These are phyloP conservation scores for Blastobotrys aristatus DNA, from an alignment of 1,139 yeast genomes.

Conservation along the genomic window DNA sequence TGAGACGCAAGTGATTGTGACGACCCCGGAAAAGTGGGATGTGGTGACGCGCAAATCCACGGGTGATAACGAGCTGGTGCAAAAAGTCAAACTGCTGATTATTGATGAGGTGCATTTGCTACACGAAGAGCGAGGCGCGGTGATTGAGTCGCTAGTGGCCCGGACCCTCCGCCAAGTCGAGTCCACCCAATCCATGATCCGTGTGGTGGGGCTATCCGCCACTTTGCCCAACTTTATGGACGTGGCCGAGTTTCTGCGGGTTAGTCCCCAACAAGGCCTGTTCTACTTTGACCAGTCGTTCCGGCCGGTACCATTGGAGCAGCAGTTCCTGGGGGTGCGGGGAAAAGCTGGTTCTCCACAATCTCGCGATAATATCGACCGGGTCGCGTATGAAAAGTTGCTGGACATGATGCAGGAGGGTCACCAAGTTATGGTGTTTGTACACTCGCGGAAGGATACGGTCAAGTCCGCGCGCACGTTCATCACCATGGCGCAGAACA, in stretches of 20 bases:
- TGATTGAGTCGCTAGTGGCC: conserved; percentile 91
- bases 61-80: conserved; percentile 82
- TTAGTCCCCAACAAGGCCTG: conserved; percentile 83
- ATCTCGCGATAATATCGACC: conserved; percentile 72
- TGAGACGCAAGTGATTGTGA: conserved; percentile 85
- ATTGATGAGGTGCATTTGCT: conserved; percentile 95
- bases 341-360: conserved; percentile 76
- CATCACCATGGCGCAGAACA: conserved; percentile 61
- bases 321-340: conserved; percentile 78
- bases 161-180: conserved; percentile 94
- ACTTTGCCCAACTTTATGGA: conserved; percentile 91
- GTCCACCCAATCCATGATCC: conserved; percentile 85
- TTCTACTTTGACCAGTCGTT: conserved; percentile 91
- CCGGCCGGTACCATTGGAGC: conserved; percentile 91
- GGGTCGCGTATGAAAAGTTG: conserved; percentile 71
- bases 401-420: conserved; percentile 63
- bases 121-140: conserved; percentile 98
- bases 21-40: conserved; percentile 99
- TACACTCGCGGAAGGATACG: conserved; percentile 92
- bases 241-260: conserved; percentile 94
- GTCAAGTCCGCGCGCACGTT: conserved; percentile 73
- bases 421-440: conserved; percentile 93
- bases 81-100: conserved; percentile 76
- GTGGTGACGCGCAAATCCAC: conserved; percentile 87
- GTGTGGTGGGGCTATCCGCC: conserved; percentile 96